Percentiles rank a stretch among this genome's conserved stretches.
Conservation (phyloP, 2,329 filamentous ascomycete species). For the Didymosphaeria variabile region DNA sequence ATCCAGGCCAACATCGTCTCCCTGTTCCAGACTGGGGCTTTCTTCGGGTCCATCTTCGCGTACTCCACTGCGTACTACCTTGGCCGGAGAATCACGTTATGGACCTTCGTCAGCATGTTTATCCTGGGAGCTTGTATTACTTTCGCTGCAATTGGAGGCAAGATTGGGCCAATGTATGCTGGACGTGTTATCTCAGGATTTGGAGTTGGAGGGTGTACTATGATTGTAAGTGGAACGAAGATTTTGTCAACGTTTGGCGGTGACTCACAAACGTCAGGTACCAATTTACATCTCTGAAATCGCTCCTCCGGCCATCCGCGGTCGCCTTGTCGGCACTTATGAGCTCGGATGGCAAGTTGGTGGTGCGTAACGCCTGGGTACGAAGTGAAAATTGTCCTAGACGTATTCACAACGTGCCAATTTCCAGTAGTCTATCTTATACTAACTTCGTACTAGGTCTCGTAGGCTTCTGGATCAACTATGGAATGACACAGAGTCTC, state of each 20-base stretch:
- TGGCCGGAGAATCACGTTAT: constrained; percentile 5
- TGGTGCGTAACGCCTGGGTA: constrained; percentile 56
- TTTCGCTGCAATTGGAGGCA: neutral
- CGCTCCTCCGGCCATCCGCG: constrained; percentile 53
- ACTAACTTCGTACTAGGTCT: constrained; percentile 49
- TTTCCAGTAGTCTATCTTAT: neutral
- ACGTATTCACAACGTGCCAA: neutral
- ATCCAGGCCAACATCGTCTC: constrained; percentile 6
- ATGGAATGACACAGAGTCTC: neutral
- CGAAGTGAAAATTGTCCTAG: neutral
- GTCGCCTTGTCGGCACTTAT: constrained; percentile 72
- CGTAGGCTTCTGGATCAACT: constrained; percentile 55
- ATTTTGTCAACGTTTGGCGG: neutral
- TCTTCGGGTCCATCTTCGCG: constrained; percentile 8
- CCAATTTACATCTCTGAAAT: constrained; percentile 6
- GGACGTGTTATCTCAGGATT: constrained; percentile 2
- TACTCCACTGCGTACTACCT: constrained; percentile 1
- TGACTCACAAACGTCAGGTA: neutral
- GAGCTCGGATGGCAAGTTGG: constrained; percentile 63
- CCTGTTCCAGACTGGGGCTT: neutral
- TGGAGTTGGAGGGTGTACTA: constrained; percentile 4
- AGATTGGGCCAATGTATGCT: constrained; percentile 7
- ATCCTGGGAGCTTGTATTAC: constrained; percentile 1
- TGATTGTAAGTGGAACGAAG: neutral
- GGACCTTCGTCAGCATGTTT: neutral